These are phyloP conservation scores for Aspergillus homomorphus DNA, from an alignment of 495 filamentous ascomycete species.

Conservation along the genomic window DNA sequence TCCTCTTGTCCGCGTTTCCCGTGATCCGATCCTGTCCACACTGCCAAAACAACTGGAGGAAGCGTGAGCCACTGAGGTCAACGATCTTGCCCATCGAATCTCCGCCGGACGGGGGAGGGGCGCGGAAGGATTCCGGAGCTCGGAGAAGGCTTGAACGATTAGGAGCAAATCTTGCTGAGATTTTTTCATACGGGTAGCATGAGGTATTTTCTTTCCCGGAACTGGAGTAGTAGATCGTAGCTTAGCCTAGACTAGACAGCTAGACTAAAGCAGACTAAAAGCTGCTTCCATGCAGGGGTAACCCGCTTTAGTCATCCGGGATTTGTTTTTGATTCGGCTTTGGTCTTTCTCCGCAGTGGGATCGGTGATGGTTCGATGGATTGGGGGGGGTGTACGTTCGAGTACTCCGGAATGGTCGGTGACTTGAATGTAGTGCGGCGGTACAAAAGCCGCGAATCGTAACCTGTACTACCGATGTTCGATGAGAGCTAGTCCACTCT, in stretches of 20 bases:
- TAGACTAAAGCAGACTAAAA: not conserved
- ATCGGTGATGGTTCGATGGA: not conserved
- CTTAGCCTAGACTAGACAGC: not conserved
- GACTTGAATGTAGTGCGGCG: not conserved
- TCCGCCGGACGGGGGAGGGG: not conserved
- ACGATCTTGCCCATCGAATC: not conserved
- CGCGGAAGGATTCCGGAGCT: not conserved
- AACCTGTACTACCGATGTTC: no score
- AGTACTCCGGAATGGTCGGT: not conserved
- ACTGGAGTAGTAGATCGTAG: not conserved
- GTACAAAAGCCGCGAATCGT: not conserved
- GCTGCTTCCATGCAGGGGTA: not conserved
- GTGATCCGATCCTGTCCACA: not conserved
- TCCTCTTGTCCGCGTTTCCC: no score
- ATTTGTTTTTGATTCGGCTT: no score
- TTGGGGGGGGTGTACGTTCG: not conserved
- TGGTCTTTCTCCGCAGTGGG: not conserved
- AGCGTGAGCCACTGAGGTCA: not conserved
- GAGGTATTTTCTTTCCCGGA: not conserved
- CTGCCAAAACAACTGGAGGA: not conserved
- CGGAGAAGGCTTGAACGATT: not conserved
- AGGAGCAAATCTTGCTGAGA: no score
- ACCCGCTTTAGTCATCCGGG: not conserved
- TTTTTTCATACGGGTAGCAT: not conserved
- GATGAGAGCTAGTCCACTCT: no score